A percentile compares a stretch with the other conserved stretches of the same genome.
Evolutionary conservation across 305 asterid species (phyloP).

Genomic region (Rubia peregrina): DNA sequence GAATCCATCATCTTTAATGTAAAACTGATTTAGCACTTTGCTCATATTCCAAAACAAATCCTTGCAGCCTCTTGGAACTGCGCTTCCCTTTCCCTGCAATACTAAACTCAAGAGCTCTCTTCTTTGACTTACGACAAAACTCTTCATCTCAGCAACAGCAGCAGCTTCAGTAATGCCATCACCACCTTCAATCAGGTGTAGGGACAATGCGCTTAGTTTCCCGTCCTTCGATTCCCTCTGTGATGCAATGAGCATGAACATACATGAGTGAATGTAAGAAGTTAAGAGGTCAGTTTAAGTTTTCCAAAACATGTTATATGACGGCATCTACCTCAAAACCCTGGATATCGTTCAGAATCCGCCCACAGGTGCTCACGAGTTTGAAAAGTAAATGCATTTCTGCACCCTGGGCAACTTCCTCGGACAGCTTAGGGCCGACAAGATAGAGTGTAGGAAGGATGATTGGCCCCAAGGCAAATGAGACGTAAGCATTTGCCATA

Average conservation of each 20-base stretch:
- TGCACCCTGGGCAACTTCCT: conserved; percentile 50
- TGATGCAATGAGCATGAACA: conserved; percentile 12
- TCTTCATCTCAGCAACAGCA: conserved; percentile 39
- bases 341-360: conserved; percentile 70
- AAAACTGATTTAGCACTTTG: conserved; percentile 57
- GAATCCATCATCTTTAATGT: conserved; percentile 70
- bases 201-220: conserved; percentile 52
- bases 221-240: conserved; percentile 79
- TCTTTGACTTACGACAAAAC: conserved; percentile 32
- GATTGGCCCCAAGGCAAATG: conserved; percentile 84
- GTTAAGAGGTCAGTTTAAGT: neutral
- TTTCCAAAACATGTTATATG: neutral
- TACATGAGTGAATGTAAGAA: neutral
- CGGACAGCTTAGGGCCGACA: conserved; percentile 68
- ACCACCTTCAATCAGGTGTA: conserved; percentile 36
- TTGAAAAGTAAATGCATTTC: conserved; percentile 50
- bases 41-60: conserved; percentile 78
- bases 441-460: conserved; percentile 76
- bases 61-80: conserved; percentile 67
- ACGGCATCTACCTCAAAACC: conserved; percentile 48
- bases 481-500: conserved; percentile 55
- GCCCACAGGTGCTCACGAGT: conserved; percentile 64
- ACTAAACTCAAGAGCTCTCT: conserved; percentile 58
- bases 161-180: conserved; percentile 40
- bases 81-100: conserved; percentile 38